phyloP scores from a whole-genome alignment of 2,329 filamentous ascomycete species.

The Neofusicoccum cordaticola region DNA sequence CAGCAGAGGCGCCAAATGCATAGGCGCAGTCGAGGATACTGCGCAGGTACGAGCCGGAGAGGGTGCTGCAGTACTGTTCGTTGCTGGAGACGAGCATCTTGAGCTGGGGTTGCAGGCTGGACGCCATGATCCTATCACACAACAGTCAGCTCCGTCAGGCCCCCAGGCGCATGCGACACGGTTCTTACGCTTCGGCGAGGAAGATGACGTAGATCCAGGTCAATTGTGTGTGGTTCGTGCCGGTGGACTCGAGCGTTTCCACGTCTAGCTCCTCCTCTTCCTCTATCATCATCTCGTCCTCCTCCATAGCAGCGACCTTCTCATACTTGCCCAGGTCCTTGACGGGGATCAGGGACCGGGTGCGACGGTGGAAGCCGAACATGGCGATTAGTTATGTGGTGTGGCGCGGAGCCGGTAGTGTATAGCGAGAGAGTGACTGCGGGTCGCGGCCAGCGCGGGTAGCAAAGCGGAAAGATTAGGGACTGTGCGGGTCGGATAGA shows the following conservation, averaged over 20 bases:
- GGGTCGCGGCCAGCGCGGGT: constrained; percentile 16
- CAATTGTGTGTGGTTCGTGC: constrained; percentile 27
- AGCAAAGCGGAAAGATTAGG: not conserved
- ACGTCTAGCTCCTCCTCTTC: constrained; percentile 30
- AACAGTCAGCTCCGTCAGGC: not conserved
- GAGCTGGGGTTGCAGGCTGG: constrained; percentile 47
- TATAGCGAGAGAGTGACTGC: constrained; percentile 10
- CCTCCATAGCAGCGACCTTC: constrained; percentile 34
- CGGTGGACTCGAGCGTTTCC: constrained; percentile 15
- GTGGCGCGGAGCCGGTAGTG: not conserved
- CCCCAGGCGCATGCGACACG: not conserved
- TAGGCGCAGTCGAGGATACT: constrained; percentile 50
- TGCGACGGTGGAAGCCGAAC: constrained; percentile 44
- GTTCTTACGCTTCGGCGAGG: constrained; percentile 45
- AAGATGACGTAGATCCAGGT: constrained; percentile 46
- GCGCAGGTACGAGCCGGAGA: constrained; percentile 46
- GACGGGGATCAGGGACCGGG: constrained; percentile 43
- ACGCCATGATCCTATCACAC: constrained; percentile 43
- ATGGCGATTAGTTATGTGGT: constrained; percentile 25
- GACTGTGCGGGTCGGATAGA: constrained; percentile 12
- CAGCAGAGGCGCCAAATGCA: constrained; percentile 45
- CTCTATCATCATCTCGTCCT: constrained; percentile 27
- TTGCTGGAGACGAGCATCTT: constrained; percentile 43
- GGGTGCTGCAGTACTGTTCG: constrained; percentile 43
- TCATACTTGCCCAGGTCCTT: constrained; percentile 43